Conservation (phyloP, 768 basidiomycete genomes). For the Naganishia vaughanmartiniae region DNA sequence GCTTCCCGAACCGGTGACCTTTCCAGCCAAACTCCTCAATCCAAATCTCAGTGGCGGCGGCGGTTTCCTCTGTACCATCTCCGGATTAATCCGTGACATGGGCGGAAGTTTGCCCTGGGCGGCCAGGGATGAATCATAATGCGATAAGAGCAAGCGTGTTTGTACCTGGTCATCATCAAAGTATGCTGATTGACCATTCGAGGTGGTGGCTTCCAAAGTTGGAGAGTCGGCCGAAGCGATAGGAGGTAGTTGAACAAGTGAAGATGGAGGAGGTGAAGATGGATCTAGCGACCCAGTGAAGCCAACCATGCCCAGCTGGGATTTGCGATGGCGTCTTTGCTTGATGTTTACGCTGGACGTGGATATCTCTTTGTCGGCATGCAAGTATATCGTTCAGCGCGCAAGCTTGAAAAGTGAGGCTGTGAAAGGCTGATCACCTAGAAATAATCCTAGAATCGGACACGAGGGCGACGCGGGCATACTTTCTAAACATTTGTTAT, state of each 20-base stretch:
- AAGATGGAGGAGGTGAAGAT: constrained; percentile 13
- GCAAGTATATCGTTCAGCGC: too few relatives aligned
- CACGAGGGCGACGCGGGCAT: too few relatives aligned
- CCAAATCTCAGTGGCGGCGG: constrained; percentile 35
- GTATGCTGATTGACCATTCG: not conserved
- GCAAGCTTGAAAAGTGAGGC: too few relatives aligned
- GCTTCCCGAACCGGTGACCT: not conserved
- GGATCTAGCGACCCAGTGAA: constrained; percentile 12
- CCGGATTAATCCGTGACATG: constrained; percentile 45
- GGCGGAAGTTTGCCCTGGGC: constrained; percentile 41
- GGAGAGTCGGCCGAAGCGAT: not conserved
- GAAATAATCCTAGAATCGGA: too few relatives aligned
- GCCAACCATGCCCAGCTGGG: not conserved
- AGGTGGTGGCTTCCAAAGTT: not conserved
- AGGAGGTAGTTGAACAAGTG: constrained; percentile 14
- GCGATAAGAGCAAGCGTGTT: constrained; percentile 16
- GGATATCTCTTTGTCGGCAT: not conserved
- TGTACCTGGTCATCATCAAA: not conserved
- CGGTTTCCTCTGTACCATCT: constrained; percentile 37
- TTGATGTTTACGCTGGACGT: not conserved
- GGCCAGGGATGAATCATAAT: constrained; percentile 40
- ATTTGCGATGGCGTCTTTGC: not conserved
- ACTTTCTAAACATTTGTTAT: too few relatives aligned
- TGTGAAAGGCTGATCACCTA: too few relatives aligned
- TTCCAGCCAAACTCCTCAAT: constrained; percentile 27